Base-by-base conservation (phyloP, 2,329 filamentous ascomycete species). In the Xylariaceae sp. region DNA sequence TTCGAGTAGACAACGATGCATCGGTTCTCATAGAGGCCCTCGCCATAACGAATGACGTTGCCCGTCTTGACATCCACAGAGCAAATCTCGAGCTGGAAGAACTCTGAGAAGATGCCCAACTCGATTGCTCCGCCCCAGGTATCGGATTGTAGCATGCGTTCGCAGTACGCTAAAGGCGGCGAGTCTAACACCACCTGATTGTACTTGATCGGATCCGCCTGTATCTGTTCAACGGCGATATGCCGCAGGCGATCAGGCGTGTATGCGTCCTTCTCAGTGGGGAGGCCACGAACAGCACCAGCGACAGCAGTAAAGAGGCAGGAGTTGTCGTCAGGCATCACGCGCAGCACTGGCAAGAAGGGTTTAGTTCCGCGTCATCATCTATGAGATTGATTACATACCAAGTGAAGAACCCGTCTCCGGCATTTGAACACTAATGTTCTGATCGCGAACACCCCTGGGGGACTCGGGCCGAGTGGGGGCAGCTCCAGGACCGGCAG, bases 271-370 rank as follows among this genome's bases (percentile, higher is more conserved):
- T 6, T 6, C 22, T 26, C 22, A 11, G 22, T 26, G 22, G 22
- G 22, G 22, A 68, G 63, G 19, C 68, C 76, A 37, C 88, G 78
- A n/a, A 95, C 74, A 3, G 86, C 86, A 40, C 83, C 85, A 13
- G 87, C 87, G 35, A 97, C 82, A 0, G 91, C 90, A 19, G 89
- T 86, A 65, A 96, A 97, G 56, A 97, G 81, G 66, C 91, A 97
- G 44, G 83, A 89, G 64, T 96, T 96, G 64, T 97, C 91, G 59
- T 96, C 91, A 4, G 90, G 89, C 91, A 97, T 96, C 38, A 97
- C 87, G 12, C 91, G 84, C 15, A 96, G 76, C 8, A 94, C 85
- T 80, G 33, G 4, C 18, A 16, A 16, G 4, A 19, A 31, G 19
- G 6, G 16, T 15, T 36, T 16, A 31, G 29, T 19, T 45, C 47